These are phyloP conservation scores for Hortiboletus campestris DNA, from an alignment of 768 basidiomycete species.

Conservation along the genomic window DNA sequence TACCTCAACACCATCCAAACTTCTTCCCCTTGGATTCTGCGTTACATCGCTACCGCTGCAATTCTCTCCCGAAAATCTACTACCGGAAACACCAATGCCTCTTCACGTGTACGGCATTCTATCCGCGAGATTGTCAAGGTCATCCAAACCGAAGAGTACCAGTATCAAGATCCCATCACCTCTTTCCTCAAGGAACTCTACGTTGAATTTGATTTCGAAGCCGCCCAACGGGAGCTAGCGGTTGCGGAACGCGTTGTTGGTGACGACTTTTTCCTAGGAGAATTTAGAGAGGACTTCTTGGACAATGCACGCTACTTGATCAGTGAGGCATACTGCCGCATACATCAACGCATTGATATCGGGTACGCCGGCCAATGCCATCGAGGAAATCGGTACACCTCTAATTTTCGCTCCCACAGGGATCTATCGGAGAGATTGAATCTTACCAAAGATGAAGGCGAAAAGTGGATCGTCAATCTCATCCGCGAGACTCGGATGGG, in stretches of 20 bases:
- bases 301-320: constrained; percentile 96
- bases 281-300: constrained; percentile 90
- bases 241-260: constrained; percentile 79
- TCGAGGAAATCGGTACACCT: neutral
- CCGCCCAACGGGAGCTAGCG: constrained; percentile 79
- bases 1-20: constrained; percentile 99
- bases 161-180: constrained; percentile 92
- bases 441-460: constrained; percentile 91
- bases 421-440: constrained; percentile 93
- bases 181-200: constrained; percentile 92
- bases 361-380: constrained; percentile 44
- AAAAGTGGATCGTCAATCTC: constrained; percentile 99
- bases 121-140: constrained; percentile 91
- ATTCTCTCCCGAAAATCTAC: constrained; percentile 85
- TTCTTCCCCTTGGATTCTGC: constrained; percentile 88
- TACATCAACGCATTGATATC: constrained; percentile 91
- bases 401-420: constrained; percentile 37
- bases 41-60: constrained; percentile 91
- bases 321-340: constrained; percentile 96
- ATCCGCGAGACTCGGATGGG: constrained; percentile 97
- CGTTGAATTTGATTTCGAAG: constrained; percentile 94
- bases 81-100: constrained; percentile 44
- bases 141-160: constrained; percentile 93
- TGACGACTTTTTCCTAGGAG: constrained; percentile 92
- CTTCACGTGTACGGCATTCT: constrained; percentile 80